Base-by-base conservation (phyloP, 768 basidiomycete genomes). In the Agrocybe praecox region DNA sequence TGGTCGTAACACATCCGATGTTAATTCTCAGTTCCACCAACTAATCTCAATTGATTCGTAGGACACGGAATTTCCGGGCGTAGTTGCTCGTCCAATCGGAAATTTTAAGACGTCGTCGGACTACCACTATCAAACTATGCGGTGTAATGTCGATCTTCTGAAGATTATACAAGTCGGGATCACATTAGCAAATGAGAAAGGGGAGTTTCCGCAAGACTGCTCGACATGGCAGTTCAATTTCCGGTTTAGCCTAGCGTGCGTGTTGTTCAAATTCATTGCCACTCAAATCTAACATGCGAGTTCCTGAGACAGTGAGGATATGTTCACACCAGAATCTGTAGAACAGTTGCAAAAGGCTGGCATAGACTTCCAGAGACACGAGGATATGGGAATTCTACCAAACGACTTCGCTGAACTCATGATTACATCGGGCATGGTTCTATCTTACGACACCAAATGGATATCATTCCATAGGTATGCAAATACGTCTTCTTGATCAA, bases 141-240 rank as follows among this genome's bases (percentile, higher is more conserved):
- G 97, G 58, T 97, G 96, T 77, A 99, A 99, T 74, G 97, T 98
- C 66, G 97, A 99, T 81, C 79, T 98, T 48, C 82, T 99, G 63
- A 94, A 94, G 77, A 92, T 98, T 74, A 98, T 99, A 49, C 97
- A 99, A 76, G 87, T 98, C 58, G 97, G 97, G 6, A 83, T 99
- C 62, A 97, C 97, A 6, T 78, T 99, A 24, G 89, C 92, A 40
- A 94, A 98, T 71, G 94, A 96, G 70, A 86, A 97, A 29, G 97
- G 97, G 5, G 89, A 95, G 67, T 87, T 88, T 55, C 94, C 96
- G 11, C 87, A 87, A 63, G 96, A 96, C 52, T 84, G 89, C 33
- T 90, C 91, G 26, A 97, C 96, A 52, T 99, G 97, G 97, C 97
- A 99, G 73, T 99, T 99, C 78, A 99, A 99, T 73, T 98, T 99